Evolutionary conservation across 192 early-diverging fungal genomes (phyloP), one percentile per base, ranked within the genome.

Genomic region (Jimgerdemannia flammicorona): DNA sequence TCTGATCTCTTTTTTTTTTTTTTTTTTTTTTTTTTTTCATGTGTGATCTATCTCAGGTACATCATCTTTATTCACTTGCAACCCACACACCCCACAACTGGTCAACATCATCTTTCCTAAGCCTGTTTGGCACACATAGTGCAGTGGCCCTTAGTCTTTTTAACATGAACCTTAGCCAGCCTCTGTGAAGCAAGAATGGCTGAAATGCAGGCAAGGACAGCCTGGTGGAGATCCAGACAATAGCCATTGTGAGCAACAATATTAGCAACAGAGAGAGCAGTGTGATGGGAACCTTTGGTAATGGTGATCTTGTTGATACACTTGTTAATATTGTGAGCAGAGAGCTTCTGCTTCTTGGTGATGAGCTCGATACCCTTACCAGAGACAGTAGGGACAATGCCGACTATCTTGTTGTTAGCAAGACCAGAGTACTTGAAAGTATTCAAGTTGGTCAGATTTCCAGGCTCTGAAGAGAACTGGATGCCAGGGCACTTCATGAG

Each of bases 401-500:
- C 83, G 75, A 93, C 82, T 76, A 88, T 76, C 92, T 93, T 92
- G 72, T 83, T 84, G 89, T 91, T 90, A 74, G 92, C 92, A 80
- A 95, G 67, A 70, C 91, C 92, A 81, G 92, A 91, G 88, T 87
- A 91, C 89, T 95, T 95, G 87, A 86, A 91, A 67, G 92, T 86
- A 89, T 96, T 89, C 78, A 84, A 74, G 85, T 96, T 95, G 77
- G 83, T 81, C 75, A 95, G 83, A 90, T 94, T 95, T 70, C 86
- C 85, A 72, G 86, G 82, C 83, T 95, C 94, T 40, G 88, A 75
- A 73, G 87, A 89, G 84, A 95, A 87, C 79, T 91, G 85, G 73
- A 85, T 83, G 67, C 93, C 93, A 78, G 86, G 85, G 66, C 93
- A 86, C 90, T 96, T 96, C 76, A 95, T 88, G 70, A 96, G 83